Percentiles rank a stretch among this genome's conserved stretches.
phyloP scores from a whole-genome alignment of 176 grass and related monocot genomes.

The Lolium multiflorum region DNA sequence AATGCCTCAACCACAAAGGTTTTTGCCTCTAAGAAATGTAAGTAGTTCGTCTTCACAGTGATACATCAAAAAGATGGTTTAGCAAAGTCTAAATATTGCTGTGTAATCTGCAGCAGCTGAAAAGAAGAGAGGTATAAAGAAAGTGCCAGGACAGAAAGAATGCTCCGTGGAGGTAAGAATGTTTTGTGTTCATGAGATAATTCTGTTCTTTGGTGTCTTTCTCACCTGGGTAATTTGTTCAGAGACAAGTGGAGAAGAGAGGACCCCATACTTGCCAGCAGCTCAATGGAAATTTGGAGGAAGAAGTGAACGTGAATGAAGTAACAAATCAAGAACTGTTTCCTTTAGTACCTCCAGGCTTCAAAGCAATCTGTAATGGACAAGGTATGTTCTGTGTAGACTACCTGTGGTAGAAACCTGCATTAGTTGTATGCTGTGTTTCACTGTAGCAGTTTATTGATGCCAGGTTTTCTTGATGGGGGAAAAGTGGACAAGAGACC shows the following conservation, averaged over 20 bases:
- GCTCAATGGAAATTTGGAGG: conserved; percentile 28
- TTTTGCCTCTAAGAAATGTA: conserved; percentile 50
- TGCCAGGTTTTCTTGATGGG: neutral
- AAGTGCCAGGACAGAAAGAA: conserved; percentile 27
- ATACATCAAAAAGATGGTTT: neutral
- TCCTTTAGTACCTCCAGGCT: conserved; percentile 13
- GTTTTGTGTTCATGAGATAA: conserved; percentile 4
- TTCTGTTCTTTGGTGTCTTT: conserved; percentile 5
- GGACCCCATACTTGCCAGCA: conserved; percentile 5
- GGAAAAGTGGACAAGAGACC: conserved; percentile 12
- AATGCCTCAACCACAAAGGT: conserved; percentile 33
- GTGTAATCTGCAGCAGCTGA: conserved; percentile 49
- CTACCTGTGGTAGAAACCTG: neutral
- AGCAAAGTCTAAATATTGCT: conserved; percentile 34
- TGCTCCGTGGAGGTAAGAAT: conserved; percentile 30
- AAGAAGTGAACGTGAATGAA: neutral
- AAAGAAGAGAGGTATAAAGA: conserved; percentile 45
- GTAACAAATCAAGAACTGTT: conserved; percentile 35
- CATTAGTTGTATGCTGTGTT: conserved; percentile 14
- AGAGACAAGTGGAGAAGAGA: neutral
- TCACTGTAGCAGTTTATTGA: neutral
- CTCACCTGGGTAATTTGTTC: conserved; percentile 17
- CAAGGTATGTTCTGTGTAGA: conserved; percentile 27
- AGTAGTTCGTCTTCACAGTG: conserved; percentile 28
- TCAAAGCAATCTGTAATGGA: conserved; percentile 28